A percentile compares a stretch with the other conserved stretches of the same genome.
phyloP scores from a whole-genome alignment of 768 basidiomycete genomes.

The Tylopilus rubrobrunneus region DNA sequence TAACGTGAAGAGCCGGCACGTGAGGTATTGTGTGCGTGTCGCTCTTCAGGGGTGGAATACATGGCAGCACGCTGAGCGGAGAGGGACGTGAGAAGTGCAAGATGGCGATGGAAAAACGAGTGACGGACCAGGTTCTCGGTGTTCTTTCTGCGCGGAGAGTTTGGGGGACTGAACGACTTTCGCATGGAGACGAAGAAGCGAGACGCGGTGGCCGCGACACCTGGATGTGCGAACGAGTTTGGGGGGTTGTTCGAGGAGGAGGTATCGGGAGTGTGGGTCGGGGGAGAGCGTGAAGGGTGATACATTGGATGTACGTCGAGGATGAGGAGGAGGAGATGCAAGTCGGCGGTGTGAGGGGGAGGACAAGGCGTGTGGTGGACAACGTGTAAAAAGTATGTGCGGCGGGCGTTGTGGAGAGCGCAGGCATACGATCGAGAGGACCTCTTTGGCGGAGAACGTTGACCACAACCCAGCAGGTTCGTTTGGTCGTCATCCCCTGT shows the following conservation, averaged over 20 bases:
- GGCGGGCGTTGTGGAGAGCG: background rate
- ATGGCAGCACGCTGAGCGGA: constrained; percentile 31
- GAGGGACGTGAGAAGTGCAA: constrained; percentile 7
- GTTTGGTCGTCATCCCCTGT: background rate
- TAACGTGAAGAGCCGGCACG: constrained; percentile 37
- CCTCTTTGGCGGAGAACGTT: background rate
- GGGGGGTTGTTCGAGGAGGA: background rate
- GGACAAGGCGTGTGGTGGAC: background rate
- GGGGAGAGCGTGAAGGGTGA: constrained; percentile 15
- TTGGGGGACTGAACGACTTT: constrained; percentile 23
- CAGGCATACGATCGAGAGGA: constrained; percentile 10
- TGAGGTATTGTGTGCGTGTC: constrained; percentile 27
- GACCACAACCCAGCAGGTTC: background rate
- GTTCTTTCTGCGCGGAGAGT: constrained; percentile 20
- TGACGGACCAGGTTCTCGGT: constrained; percentile 17
- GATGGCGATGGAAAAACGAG: background rate
- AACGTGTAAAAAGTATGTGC: constrained; percentile 1
- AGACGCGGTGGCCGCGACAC: constrained; percentile 23
- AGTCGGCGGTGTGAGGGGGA: background rate
- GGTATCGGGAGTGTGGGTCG: constrained; percentile 10
- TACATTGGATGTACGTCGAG: constrained; percentile 1
- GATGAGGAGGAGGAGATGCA: background rate
- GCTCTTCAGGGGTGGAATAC: constrained; percentile 42
- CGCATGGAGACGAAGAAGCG: constrained; percentile 30
- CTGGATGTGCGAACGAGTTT: constrained; percentile 1